Evolutionary conservation across 176 grass and related monocot genomes (phyloP).

Genomic region (Canna indica): DNA sequence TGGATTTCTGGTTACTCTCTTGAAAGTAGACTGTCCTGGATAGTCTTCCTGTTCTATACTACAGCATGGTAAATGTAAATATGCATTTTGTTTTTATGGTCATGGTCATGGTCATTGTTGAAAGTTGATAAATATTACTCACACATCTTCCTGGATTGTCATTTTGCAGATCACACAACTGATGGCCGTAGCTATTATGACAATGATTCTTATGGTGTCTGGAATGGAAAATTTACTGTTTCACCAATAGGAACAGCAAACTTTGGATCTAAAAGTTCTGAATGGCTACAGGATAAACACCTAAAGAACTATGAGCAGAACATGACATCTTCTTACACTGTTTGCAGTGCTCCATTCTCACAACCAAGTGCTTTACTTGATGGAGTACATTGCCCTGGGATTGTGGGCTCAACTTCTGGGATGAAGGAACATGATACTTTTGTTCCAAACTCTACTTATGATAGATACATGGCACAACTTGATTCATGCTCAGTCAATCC

Average conservation of each 20-base stretch:
- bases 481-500: slow-evolving; percentile 11
- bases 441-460: slow-evolving; percentile 10
- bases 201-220: slow-evolving; percentile 9
- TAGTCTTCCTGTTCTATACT: background rate
- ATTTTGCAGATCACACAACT: background rate
- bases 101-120: background rate
- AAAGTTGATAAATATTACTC: background rate
- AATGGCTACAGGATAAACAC: slow-evolving; percentile 7
- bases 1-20: background rate
- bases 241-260: background rate
- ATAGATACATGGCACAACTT: slow-evolving; percentile 23
- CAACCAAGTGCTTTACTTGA: slow-evolving; percentile 3
- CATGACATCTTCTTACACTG: background rate
- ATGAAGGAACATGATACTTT: slow-evolving; percentile 6
- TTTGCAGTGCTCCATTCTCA: background rate
- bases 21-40: background rate
- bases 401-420: slow-evolving; percentile 2
- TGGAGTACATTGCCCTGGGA: background rate
- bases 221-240: background rate
- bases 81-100: too few species aligned
- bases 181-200: slow-evolving; percentile 1
- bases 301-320: background rate
- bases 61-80: too few species aligned
- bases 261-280: slow-evolving; percentile 1
- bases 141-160: background rate